A percentile compares a stretch with the other conserved stretches of the same genome.
Evolutionary conservation across 352 stramenopile genomes (phyloP).

Genomic region (Globisporangium barbulae): DNA sequence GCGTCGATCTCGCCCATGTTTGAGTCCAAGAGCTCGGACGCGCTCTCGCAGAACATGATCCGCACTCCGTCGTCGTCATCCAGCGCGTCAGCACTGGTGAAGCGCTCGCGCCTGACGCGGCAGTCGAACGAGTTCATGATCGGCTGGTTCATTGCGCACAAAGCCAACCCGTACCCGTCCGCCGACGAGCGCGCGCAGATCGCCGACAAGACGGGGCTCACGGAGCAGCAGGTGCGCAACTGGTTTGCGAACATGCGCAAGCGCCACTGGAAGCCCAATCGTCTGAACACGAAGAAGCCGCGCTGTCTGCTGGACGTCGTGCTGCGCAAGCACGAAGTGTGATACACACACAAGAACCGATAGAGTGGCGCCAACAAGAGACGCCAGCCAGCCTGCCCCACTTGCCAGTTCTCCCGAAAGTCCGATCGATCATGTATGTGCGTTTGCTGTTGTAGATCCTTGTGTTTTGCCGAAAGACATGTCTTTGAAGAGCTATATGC

Average conservation of each 20-base stretch:
- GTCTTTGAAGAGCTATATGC: no score
- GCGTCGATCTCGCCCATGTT: constrained; percentile 29
- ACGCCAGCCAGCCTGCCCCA: neutral
- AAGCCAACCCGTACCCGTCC: constrained; percentile 80
- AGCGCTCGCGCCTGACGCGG: constrained; percentile 57
- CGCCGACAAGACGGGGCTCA: constrained; percentile 59
- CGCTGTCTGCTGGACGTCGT: constrained; percentile 77
- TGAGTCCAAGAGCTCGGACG: constrained; percentile 35
- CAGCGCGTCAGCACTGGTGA: constrained; percentile 18
- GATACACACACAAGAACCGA: neutral
- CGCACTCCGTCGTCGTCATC: constrained; percentile 5
- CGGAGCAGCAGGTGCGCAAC: constrained; percentile 83
- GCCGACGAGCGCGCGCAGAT: constrained; percentile 61
- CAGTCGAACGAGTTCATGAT: constrained; percentile 85
- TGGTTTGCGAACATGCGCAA: constrained; percentile 91
- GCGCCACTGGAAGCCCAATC: constrained; percentile 83
- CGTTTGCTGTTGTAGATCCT: no score
- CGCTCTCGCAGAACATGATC: constrained; percentile 34
- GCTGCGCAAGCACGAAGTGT: constrained; percentile 56
- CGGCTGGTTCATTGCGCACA: constrained; percentile 85
- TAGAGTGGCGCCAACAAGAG: neutral
- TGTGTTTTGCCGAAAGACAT: no score
- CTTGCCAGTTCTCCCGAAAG: neutral
- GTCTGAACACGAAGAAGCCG: constrained; percentile 64
- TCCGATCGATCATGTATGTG: no score